Percentiles rank a stretch among this genome's conserved stretches.
These are phyloP conservation scores for Trichophyton simii DNA, from an alignment of 2,329 filamentous ascomycete genomes.

Conservation along the genomic window DNA sequence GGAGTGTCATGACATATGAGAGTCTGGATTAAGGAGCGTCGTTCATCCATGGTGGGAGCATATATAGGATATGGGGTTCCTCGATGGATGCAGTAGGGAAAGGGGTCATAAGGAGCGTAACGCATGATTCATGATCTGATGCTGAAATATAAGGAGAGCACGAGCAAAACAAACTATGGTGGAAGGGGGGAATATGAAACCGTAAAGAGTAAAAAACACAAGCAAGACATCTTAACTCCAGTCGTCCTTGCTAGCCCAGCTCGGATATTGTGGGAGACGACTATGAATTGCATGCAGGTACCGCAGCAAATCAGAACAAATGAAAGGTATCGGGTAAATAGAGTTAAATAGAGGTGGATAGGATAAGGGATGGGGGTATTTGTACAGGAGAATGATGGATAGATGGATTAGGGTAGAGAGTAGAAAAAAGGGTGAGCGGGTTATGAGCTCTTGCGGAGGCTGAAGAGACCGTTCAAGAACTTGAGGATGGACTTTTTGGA, in stretches of 20 bases:
- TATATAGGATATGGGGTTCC: not conserved
- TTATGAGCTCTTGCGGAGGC: not conserved
- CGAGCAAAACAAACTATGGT: not conserved
- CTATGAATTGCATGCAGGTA: slow-evolving; percentile 3
- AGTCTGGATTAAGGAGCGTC: slow-evolving; percentile 9
- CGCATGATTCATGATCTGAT: slow-evolving; percentile 5
- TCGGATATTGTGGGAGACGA: not conserved
- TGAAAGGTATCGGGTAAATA: not conserved
- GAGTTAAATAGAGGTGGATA: too few relatives aligned
- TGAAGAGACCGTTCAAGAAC: slow-evolving; percentile 33
- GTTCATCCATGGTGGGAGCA: slow-evolving; percentile 5
- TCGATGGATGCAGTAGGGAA: not conserved
- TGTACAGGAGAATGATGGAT: not conserved
- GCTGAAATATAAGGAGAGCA: slow-evolving; percentile 3
- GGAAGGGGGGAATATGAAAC: not conserved
- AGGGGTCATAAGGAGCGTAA: slow-evolving; percentile 8
- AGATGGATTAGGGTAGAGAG: not conserved
- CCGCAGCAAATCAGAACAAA: not conserved
- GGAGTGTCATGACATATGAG: slow-evolving; percentile 9
- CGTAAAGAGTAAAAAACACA: not conserved
- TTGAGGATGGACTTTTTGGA: slow-evolving; percentile 34
- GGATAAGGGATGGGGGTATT: not conserved
- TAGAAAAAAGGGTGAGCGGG: not conserved
- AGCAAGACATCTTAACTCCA: slow-evolving; percentile 5
- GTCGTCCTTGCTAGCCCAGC: not conserved